Evolutionary conservation across 2,329 filamentous ascomycete genomes (phyloP).

Genomic region (Ophiostoma quercus): DNA sequence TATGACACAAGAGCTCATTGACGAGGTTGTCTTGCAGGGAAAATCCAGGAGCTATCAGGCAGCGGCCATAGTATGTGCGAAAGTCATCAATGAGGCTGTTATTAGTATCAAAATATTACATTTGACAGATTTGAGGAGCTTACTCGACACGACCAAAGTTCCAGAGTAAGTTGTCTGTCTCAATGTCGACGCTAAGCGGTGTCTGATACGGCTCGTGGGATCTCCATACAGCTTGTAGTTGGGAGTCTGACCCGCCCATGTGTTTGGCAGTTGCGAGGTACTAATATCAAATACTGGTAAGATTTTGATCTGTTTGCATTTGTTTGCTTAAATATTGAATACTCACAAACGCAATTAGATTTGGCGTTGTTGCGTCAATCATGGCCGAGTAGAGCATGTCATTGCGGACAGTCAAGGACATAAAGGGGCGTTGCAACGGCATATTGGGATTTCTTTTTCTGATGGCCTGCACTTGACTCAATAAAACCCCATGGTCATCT

Average conservation of each 20-base stretch:
- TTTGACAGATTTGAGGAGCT: neutral
- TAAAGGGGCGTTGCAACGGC: neutral
- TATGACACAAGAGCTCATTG: neutral
- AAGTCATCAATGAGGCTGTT: neutral
- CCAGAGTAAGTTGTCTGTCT: neutral
- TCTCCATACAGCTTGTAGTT: neutral
- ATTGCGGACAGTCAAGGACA: neutral
- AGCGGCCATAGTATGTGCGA: constrained; percentile 1
- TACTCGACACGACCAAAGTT: neutral
- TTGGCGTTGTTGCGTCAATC: neutral
- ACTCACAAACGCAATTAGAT: constrained; percentile 2
- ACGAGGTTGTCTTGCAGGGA: neutral
- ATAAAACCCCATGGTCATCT: neutral
- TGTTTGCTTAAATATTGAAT: neutral
- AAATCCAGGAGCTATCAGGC: neutral
- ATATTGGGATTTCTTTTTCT: neutral
- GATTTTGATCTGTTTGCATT: neutral
- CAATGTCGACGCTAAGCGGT: neutral
- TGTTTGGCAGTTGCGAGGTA: neutral
- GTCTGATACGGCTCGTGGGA: constrained; percentile 4
- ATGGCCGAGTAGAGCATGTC: constrained; percentile 13
- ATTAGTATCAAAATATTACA: neutral
- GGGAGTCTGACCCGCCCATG: neutral
- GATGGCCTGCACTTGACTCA: neutral
- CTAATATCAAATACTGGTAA: neutral